These are phyloP conservation scores for Pholiota conissans DNA, from an alignment of 768 basidiomycete species.

Conservation along the genomic window DNA sequence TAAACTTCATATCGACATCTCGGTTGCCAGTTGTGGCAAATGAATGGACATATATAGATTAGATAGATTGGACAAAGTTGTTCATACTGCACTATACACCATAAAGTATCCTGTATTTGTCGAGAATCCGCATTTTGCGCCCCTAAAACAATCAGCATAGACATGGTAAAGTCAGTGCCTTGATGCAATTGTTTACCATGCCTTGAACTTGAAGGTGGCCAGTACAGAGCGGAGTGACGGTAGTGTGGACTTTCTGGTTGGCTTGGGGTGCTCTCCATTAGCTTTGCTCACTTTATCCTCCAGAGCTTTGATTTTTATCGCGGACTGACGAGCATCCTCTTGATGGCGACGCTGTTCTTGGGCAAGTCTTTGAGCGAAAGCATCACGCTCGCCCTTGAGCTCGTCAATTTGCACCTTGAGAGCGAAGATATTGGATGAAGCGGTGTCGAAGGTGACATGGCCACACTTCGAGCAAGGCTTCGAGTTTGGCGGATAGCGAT, in stretches of 20 bases:
- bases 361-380: neutral
- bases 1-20: neutral
- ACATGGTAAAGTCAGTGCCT: too few relatives aligned
- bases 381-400: neutral
- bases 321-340: too few relatives aligned
- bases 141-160: too few relatives aligned
- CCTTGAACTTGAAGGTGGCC: too few relatives aligned
- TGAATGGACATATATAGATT: neutral
- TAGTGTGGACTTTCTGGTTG: too few relatives aligned
- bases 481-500: conserved; percentile 32
- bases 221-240: too few relatives aligned
- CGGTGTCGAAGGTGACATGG: neutral
- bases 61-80: neutral
- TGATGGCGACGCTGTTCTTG: too few relatives aligned
- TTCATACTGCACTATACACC: too few relatives aligned
- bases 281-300: neutral
- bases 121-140: too few relatives aligned
- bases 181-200: too few relatives aligned
- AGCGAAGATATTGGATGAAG: neutral
- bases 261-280: too few relatives aligned
- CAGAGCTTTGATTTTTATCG: neutral
- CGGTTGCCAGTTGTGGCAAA: neutral
- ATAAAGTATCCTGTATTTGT: too few relatives aligned
- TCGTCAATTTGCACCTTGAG: neutral
- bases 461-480: neutral